Base-by-base conservation (phyloP, 768 basidiomycete species). In the Tricholoma bakamatsutake region DNA sequence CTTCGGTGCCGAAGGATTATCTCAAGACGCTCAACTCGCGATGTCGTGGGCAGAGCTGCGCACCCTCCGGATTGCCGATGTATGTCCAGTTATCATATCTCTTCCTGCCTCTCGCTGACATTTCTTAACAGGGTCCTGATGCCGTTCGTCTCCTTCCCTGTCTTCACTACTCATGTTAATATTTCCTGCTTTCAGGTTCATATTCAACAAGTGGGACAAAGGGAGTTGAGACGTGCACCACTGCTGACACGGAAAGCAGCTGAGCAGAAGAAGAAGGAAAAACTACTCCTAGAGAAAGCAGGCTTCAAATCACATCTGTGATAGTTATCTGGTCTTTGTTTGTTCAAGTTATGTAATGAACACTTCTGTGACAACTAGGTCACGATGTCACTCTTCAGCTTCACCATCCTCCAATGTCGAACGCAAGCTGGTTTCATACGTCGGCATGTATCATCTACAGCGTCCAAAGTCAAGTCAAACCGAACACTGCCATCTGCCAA, bases 1-100 rank as follows among this genome's bases (percentile, higher is more conserved):
- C 0, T 93, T 88, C 64, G 97, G 97, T 52, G 97, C 94, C n/a
- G 96, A 98, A 71, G 97, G 97, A 33, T 74, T 99, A 45, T 90
- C 82, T 21, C 93, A 97, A 71, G 96, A 98, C 63, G 86, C 87
- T 34, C 82, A 83, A 18, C 81, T 99, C 33, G 93, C 96, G 0
- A 65, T 70, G 50, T 78, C 80, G 57, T 98, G 84, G 78, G 89
- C 92, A 27, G 80, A 81, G 8, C 68, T 98, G 60, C 81, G 97
- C 53, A 97, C 95, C 0, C 79, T 99, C 21, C 84, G 96, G 30
- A 79, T 92, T 62, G 91, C 91, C 54, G 91, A 93, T 69, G 91
- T 91, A 67, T 54, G 85, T 75, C 21, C 39, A 45, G 33, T 35
- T 7, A 30, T 43, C 18, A 10, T 56, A 45, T 55, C 31, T 39